Conservation (phyloP, 805 yeast species). For the Saccharomycopsis vini region DNA sequence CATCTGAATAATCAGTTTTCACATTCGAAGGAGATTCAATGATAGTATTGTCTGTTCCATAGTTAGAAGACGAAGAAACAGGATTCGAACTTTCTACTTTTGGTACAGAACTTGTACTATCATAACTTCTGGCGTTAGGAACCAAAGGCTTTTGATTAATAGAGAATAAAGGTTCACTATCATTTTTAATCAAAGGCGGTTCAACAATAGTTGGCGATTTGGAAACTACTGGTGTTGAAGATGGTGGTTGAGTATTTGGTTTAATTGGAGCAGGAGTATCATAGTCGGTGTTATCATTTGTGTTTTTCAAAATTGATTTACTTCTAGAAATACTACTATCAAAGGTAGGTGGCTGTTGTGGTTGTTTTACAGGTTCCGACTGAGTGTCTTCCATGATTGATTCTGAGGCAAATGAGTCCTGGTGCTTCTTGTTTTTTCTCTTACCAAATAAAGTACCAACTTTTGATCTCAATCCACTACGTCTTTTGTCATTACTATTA, state of each 20-base stretch:
- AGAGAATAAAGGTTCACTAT: too few relatives aligned
- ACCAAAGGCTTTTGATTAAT: constrained; percentile 14
- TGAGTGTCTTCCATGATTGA: background rate
- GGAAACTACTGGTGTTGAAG: background rate
- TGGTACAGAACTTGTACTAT: constrained; percentile 3
- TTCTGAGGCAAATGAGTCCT: constrained; percentile 12
- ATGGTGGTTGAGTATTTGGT: background rate
- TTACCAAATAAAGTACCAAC: constrained; percentile 72
- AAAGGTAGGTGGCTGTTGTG: background rate
- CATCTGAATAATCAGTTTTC: too few relatives aligned
- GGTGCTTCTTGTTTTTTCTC: constrained; percentile 34
- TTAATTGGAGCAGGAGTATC: too few relatives aligned
- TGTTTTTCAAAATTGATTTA: background rate
- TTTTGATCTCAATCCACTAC: constrained; percentile 46
- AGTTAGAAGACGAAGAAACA: too few relatives aligned
- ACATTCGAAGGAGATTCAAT: too few relatives aligned
- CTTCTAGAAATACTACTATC: too few relatives aligned
- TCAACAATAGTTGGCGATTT: background rate
- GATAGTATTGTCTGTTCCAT: too few relatives aligned
- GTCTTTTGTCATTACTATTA: constrained; percentile 22
- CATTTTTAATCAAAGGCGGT: too few relatives aligned
- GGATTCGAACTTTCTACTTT: too few relatives aligned
- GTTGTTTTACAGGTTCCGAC: background rate
- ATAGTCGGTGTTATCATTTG: background rate
- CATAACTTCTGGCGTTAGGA: constrained; percentile 7